Evolutionary conservation across 2,329 filamentous ascomycete species (phyloP), one percentile per base, ranked within the genome.

Genomic region (Paracamarosporium sp.): DNA sequence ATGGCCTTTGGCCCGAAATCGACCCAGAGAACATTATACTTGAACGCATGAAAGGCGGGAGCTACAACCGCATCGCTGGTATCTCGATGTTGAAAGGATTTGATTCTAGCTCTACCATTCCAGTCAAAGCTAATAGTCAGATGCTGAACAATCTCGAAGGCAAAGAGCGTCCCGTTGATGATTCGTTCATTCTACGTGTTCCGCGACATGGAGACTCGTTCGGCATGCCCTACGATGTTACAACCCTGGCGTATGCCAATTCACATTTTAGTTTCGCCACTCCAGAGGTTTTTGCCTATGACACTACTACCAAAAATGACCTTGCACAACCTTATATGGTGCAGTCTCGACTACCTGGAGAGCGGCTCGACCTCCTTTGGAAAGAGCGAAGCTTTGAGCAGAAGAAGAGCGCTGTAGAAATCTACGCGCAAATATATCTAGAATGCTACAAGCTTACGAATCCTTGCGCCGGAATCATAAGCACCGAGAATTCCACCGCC

Each of bases 171-270:
- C 25, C 24, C 17, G 25, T 28, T 2, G n/a, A n/a, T 15, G 15
- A 45, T 4, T 24, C 13, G 38, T 63, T 55, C n/a, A 50, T 63
- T 27, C 27, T 63, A n/a, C 60, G 60, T 31, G 54, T 63, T 33
- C 51, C 52, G 12, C 53, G 46, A 2, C 45, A 31, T 15, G 17
- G 22, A 20, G 20, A 3, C 12, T 4, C 35, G 5, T 41, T 41
- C 11, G n/a, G 11, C 24, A 25, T 50, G 12, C 35, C 45, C 12
- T 24, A 44, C 22, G 22, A 51, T 15, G 41, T 57, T 27, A 51
- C 56, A 8, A 46, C 35, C 12, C 38, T 62, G 24, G n/a, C 25
- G 11, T 48, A 51, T 17, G 28, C 55, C 12, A 45, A 17, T 11
- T 6, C 15, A 5, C 33, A 41, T 4, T n/a, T 56, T n/a, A 7